These are phyloP conservation scores for Lodderomyces oxycetoniae DNA, from an alignment of 1,139 yeast genomes.

Conservation along the genomic window DNA sequence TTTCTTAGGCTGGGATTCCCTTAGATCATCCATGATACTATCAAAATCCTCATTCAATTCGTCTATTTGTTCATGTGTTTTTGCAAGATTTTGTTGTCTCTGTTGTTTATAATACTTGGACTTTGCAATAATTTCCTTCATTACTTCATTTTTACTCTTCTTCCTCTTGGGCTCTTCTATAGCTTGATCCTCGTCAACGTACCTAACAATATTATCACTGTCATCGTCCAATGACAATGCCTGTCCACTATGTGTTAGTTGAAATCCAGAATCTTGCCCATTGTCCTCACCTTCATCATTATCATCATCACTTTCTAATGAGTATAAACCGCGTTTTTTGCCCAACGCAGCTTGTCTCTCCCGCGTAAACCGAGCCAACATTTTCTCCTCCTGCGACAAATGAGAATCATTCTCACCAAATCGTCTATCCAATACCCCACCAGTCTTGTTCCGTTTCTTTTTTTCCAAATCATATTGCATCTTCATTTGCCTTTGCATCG, in stretches of 20 bases:
- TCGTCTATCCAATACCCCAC: slow-evolving; percentile 79
- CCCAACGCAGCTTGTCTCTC: slow-evolving; percentile 61
- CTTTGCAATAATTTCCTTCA: slow-evolving; percentile 95
- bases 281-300: slow-evolving; percentile 40
- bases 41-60: slow-evolving; percentile 77
- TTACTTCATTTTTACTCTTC: slow-evolving; percentile 89
- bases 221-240: slow-evolving; percentile 50
- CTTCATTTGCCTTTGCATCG: slow-evolving; percentile 70
- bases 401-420: slow-evolving; percentile 82
- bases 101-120: slow-evolving; percentile 86
- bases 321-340: slow-evolving; percentile 52
- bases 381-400: slow-evolving; percentile 81
- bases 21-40: slow-evolving; percentile 53
- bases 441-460: slow-evolving; percentile 60
- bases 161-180: slow-evolving; percentile 43
- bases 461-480: slow-evolving; percentile 63
- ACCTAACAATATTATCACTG: slow-evolving; percentile 36
- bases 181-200: slow-evolving; percentile 33
- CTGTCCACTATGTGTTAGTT: slow-evolving; percentile 78
- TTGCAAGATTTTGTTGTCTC: slow-evolving; percentile 74
- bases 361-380: slow-evolving; percentile 89
- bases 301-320: slow-evolving; percentile 68
- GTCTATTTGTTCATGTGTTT: slow-evolving; percentile 64
- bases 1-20: slow-evolving; percentile 35
- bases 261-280: slow-evolving; percentile 36